Evolutionary conservation across 1,284 basidiomycete species (phyloP), one percentile per base, ranked within the genome.

Genomic region (Heliocybe sulcata): DNA sequence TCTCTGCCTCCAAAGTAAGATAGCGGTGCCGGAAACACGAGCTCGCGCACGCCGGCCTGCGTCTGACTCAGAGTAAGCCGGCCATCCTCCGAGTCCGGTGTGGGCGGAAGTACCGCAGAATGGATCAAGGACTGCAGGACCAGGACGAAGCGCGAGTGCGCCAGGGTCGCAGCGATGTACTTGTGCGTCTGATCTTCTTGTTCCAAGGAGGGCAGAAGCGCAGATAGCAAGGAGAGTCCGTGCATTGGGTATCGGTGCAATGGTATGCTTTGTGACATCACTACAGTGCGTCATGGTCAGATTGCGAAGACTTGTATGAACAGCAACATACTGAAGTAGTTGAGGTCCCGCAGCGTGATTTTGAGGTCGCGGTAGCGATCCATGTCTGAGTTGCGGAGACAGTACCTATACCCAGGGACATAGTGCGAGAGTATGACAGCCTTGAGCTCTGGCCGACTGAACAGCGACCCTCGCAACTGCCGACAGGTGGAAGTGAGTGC

Each of bases 81-180:
- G 61, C 63, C 58, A 54, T 72, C 67, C 3, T 81, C 75, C 29
- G 66, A 67, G 56, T 84, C 81, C 2, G 72, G 64, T 22, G 74
- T 72, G 14, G 77, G 59, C 1, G 77, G 71, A 6, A 71, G 62
- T 26, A 67, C 63, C 0, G 77, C 79, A 57, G 81, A 81, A 64
- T 87, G 83, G 0, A 84, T 83, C 31, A 87, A 70, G 3, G 85
- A 80, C 60, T 90, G 88, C 4, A 90, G 69, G 11, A 87, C 70
- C 10, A 90, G 76, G 22, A 89, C 82, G 60, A 86, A 79, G n/a
- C 87, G 81, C 12, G 87, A 85, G 62, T 90, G 85, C 1, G 81
- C 77, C 22, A 76, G 76, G 1, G 82, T 71, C 16, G 87, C 69
- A 1, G 72, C 65, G 25, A 74, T 69, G 26, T 85, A 69, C 38